Conservation (phyloP, 495 filamentous ascomycete species). For the Collariella sp. region DNA sequence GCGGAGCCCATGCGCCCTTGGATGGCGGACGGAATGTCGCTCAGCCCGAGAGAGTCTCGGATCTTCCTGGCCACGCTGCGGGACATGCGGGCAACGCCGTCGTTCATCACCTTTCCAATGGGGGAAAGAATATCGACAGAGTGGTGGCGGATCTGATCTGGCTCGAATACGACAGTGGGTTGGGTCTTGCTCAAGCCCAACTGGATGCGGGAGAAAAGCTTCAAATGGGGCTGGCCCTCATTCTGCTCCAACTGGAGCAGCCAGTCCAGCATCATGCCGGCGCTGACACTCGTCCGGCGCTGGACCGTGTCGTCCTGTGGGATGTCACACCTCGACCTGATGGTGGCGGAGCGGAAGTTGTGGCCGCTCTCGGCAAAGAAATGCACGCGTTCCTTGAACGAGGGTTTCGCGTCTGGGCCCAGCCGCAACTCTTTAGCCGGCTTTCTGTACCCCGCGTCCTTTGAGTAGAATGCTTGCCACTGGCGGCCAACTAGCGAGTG, state of each 20-base stretch:
- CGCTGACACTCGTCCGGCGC: constrained; percentile 23
- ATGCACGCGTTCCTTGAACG: constrained; percentile 34
- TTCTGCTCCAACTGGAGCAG: constrained; percentile 34
- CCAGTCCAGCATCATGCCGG: constrained; percentile 36
- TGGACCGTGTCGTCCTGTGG: constrained; percentile 12
- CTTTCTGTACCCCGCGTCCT: constrained; percentile 31
- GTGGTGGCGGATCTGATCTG: constrained; percentile 30
- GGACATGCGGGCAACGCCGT: constrained; percentile 71
- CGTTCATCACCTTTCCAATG: constrained; percentile 58
- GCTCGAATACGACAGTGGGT: constrained; percentile 29
- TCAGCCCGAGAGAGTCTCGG: constrained; percentile 49
- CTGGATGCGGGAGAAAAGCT: constrained; percentile 36
- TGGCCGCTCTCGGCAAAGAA: constrained; percentile 39
- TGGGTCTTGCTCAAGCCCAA: constrained; percentile 39
- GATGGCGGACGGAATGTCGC: constrained; percentile 59
- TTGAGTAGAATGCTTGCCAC: constrained; percentile 41
- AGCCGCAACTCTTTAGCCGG: constrained; percentile 28
- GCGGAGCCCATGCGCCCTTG: constrained; percentile 77
- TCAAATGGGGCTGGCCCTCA: constrained; percentile 27
- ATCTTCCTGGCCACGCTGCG: constrained; percentile 51
- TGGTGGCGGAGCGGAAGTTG: constrained; percentile 19
- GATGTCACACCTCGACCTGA: not conserved
- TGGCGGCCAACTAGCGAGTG: constrained; percentile 36
- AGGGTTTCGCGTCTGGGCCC: constrained; percentile 26
- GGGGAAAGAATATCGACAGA: constrained; percentile 30